A percentile compares a stretch with the other conserved stretches of the same genome.
phyloP scores from a whole-genome alignment of 257 asterid genomes.

The Scutellaria barbata region DNA sequence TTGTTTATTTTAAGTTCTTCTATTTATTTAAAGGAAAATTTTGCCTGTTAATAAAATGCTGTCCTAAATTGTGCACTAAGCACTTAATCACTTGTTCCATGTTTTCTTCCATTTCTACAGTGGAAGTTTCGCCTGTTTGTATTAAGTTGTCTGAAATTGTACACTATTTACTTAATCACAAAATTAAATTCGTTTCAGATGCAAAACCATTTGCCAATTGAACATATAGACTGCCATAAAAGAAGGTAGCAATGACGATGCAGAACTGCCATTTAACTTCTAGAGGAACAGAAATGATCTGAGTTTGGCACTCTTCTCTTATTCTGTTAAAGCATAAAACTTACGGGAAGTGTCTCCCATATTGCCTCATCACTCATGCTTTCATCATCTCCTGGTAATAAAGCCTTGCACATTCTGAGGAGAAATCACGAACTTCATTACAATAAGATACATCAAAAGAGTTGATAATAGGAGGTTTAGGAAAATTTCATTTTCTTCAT shows the following conservation, averaged over 20 bases:
- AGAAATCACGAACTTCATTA: constrained; percentile 31
- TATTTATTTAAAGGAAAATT: not conserved
- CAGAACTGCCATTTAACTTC: constrained; percentile 11
- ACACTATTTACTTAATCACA: not conserved
- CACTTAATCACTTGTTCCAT: constrained; percentile 22
- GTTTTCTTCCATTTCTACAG: not conserved
- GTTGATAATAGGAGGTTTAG: constrained; percentile 6
- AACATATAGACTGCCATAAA: constrained; percentile 17
- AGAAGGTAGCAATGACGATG: constrained; percentile 21
- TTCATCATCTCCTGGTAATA: constrained; percentile 96
- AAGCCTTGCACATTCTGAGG: constrained; percentile 94
- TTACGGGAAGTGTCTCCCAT: constrained; percentile 99
- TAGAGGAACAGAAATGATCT: constrained; percentile 26
- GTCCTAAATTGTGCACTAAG: not conserved
- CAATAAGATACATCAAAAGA: constrained; percentile 29
- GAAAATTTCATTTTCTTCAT: constrained; percentile 10
- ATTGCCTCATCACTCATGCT: constrained; percentile 86
- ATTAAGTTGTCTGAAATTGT: too few relatives aligned
- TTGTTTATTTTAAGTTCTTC: not conserved
- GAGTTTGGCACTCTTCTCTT: constrained; percentile 22
- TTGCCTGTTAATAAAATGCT: not conserved
- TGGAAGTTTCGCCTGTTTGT: too few relatives aligned
- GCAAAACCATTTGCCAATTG: constrained; percentile 27
- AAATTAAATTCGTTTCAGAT: not conserved
- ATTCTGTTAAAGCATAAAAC: constrained; percentile 38